phyloP scores from a whole-genome alignment of 495 filamentous ascomycete species.

The Terfezia claveryi region DNA sequence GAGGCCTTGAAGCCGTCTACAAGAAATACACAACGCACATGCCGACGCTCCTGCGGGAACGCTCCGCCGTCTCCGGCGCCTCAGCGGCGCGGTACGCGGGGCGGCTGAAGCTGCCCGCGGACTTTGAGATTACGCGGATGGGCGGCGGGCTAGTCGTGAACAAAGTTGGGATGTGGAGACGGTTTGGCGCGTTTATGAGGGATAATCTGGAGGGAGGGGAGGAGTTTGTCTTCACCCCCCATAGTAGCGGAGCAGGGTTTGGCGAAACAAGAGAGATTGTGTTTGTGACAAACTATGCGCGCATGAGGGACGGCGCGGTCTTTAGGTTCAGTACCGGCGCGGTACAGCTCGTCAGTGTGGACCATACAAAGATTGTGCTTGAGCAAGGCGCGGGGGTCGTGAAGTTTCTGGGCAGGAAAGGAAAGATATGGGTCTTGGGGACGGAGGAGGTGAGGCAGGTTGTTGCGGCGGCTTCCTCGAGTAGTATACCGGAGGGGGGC shows the following conservation, averaged over 20 bases:
- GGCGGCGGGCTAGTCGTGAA: conserved; percentile 28
- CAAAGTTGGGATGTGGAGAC: conserved; percentile 62
- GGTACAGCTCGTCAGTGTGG: neutral
- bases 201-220: conserved; percentile 15
- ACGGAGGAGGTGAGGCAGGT: neutral
- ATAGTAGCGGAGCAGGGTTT: neutral
- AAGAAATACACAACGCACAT: conserved; percentile 42
- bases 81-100: neutral
- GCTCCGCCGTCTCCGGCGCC: neutral
- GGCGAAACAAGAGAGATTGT: neutral
- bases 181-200: conserved; percentile 87
- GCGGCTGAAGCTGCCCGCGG: conserved; percentile 31
- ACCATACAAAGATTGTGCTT: neutral
- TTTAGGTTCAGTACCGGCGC: neutral
- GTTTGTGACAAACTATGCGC: neutral
- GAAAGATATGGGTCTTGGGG: neutral
- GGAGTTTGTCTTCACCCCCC: neutral
- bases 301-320: neutral
- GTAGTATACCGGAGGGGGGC: neutral
- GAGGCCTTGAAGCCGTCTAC: conserved; percentile 9
- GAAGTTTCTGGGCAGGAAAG: neutral
- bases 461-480: neutral
- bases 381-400: neutral
- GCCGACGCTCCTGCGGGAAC: conserved; percentile 20
- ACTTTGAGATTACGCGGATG: conserved; percentile 38